Base-by-base conservation (phyloP, 108 stramenopile species). In the Pseudonitzschia multiseries region DNA sequence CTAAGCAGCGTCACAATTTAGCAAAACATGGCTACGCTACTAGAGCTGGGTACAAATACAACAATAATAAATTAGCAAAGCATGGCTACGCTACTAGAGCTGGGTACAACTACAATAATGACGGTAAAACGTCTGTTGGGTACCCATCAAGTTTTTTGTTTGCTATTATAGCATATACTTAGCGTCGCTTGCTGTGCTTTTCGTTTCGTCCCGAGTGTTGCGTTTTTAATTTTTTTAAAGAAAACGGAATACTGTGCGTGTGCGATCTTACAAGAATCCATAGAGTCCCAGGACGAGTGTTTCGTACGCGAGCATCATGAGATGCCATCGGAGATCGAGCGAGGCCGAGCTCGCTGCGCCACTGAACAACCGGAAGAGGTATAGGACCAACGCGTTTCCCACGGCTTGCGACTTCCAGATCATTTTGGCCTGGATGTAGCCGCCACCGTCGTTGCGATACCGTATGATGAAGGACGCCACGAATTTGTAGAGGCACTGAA, bases 241-340 rank as follows among this genome's bases (percentile, higher is more conserved):
- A n/a, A n/a, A n/a, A n/a, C n/a, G n/a, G n/a, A n/a, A n/a, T n/a
- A n/a, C n/a, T n/a, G n/a, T n/a, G n/a, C n/a, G n/a, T n/a, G n/a
- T n/a, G n/a, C n/a, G n/a, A n/a, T n/a, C n/a, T 56, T 67, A 67
- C 28, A 67, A 67, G 44, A 67, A 67, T 8, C 66, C 69, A 21
- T 70, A 54, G 18, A 77, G 65, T 84, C 89, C 81, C 8, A 95
- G 81, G 65, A 95, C 87, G 48, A 92, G 83, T 24, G 87, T 87
- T 79, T 95, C 94, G 77, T 95, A 95, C 10, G 85, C 88, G 26
- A 95, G 71, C 50, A 71, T 41, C 89, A 95, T 92, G 41, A 92
- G 75, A 76, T 95, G 91, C 94, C 94, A 95, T 65, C 91, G 87
- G 52, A 95, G 75, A 78, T 95, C 94, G 46, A 95, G 69, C 71